Conservation (phyloP, 1,284 basidiomycete genomes). For the Bjerkandera adusta region DNA sequence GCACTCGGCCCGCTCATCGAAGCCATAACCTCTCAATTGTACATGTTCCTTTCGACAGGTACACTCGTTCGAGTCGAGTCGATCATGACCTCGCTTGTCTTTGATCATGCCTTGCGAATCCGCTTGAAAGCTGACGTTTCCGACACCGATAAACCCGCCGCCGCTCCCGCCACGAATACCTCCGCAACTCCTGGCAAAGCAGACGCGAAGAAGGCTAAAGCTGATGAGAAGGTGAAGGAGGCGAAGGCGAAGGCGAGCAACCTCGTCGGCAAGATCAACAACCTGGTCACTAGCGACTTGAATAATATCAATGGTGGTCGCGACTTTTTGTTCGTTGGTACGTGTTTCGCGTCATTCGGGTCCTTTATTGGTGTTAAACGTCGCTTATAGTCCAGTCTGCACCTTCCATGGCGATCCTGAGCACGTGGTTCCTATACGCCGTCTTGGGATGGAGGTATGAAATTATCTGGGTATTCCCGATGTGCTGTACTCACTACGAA, state of each 20-base stretch:
- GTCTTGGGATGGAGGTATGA: conserved; percentile 47
- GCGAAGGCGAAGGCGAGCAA: conserved; percentile 27
- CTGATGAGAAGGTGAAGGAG: background rate
- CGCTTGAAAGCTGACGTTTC: conserved; percentile 54
- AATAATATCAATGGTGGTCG: conserved; percentile 27
- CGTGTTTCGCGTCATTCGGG: conserved; percentile 7
- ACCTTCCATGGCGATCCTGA: conserved; percentile 36
- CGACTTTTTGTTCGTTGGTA: conserved; percentile 26
- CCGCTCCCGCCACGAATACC: conserved; percentile 3
- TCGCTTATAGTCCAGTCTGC: conserved; percentile 26
- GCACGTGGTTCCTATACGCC: conserved; percentile 41
- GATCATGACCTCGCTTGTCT: conserved; percentile 67
- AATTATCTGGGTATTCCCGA: background rate
- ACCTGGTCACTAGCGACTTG: conserved; percentile 35
- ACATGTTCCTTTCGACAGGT: conserved; percentile 31
- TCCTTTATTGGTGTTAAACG: conserved; percentile 15
- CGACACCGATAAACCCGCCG: conserved; percentile 15
- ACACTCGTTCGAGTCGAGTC: conserved; percentile 54
- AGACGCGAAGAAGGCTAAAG: conserved; percentile 12
- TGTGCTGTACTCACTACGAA: conserved; percentile 29
- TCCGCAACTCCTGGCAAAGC: conserved; percentile 16
- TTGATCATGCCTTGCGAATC: conserved; percentile 69
- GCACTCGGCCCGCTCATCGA: conserved; percentile 51
- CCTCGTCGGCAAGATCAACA: conserved; percentile 48
- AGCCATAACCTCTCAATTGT: conserved; percentile 37